Percentiles rank a stretch among this genome's conserved stretches.
Evolutionary conservation across 768 basidiomycete genomes (phyloP).

Genomic region (Cystofilobasidium bisporidii): DNA sequence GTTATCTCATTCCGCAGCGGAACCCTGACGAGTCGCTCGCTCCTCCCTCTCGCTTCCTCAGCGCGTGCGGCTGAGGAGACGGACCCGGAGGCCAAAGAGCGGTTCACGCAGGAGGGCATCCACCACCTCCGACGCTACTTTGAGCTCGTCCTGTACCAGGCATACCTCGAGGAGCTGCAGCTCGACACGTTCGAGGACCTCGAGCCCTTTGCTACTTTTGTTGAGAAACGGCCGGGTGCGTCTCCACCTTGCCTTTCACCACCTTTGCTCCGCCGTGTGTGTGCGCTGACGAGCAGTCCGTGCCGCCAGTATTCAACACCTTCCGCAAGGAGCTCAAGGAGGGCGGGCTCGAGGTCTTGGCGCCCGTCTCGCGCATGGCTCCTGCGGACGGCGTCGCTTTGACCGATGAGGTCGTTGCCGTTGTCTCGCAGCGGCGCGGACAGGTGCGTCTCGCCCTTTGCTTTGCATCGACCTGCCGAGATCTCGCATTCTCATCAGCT

Average conservation of each 20-base stretch:
- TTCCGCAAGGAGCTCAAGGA: conserved; percentile 80
- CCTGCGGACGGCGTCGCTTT: conserved; percentile 60
- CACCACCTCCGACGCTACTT: conserved; percentile 28
- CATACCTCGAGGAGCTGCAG: conserved; percentile 69
- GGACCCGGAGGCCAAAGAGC: conserved; percentile 59
- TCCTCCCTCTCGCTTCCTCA: background rate
- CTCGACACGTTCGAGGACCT: conserved; percentile 56
- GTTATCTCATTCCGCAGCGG: no score
- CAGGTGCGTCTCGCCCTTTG: conserved; percentile 57
- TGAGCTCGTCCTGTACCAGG: conserved; percentile 74
- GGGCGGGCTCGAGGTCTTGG: conserved; percentile 68
- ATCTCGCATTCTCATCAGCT: background rate
- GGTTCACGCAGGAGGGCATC: conserved; percentile 55
- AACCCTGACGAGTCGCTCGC: background rate
- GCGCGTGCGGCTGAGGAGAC: conserved; percentile 59
- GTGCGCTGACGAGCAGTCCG: no score
- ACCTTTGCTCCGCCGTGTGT: no score
- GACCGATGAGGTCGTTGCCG: conserved; percentile 80
- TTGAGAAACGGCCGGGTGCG: conserved; percentile 71
- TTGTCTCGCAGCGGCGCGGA: conserved; percentile 76
- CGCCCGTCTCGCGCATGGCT: conserved; percentile 67
- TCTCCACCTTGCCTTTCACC: background rate
- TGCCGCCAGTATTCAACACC: conserved; percentile 69
- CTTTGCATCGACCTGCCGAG: no score
- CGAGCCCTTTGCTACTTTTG: conserved; percentile 63